Evolutionary conservation across 768 basidiomycete genomes (phyloP), one percentile per base, ranked within the genome.

Genomic region (Panaeolus cyanescens): DNA sequence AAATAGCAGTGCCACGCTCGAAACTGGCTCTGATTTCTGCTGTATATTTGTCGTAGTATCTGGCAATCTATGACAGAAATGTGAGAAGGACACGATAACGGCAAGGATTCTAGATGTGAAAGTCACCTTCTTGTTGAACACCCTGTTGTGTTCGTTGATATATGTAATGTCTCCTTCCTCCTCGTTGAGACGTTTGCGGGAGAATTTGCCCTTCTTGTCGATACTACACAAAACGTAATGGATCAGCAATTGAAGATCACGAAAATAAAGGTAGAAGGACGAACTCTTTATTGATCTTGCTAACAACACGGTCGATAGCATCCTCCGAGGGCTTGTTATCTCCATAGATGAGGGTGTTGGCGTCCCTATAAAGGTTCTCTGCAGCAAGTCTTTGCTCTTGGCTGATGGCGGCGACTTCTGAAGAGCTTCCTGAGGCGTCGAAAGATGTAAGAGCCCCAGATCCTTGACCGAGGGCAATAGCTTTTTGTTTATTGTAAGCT

Each of bases 21-120:
- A 99, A 99, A 75, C 95, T 98, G 22, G 93, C 95, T 54, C 95
- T 88, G 65, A 98, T 98, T 74, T 98, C 96, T 40, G 92, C 78
- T 1, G 97, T 99, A 71, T 98, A 97, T 70, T 96, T 95, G 85
- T 96, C 93, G 81, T 94, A 96, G 75, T 95, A 97, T 63, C 95
- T 85, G 4, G 92, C 91, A 78, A 96, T 95, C 92, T 95, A 55
- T 63, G 17, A 45, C 25, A 59, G 4, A 39, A 33, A 39, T 58
- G 19, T 50, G 34, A 63, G 31, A 60, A 45, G 22, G 32, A 31
- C 33, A n/a, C 57, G 19, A 25, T 22, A 42, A 32, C 8, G 50
- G 17, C 8, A 19, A 56, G 53, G n/a, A n/a, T n/a, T n/a, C n/a
- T n/a, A n/a, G n/a, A n/a, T n/a, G n/a, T n/a, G n/a, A n/a, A n/a